Percentiles rank a stretch among this genome's conserved stretches.
phyloP scores from a whole-genome alignment of 192 early-diverging fungal genomes.

The Oehlia diaphana region DNA sequence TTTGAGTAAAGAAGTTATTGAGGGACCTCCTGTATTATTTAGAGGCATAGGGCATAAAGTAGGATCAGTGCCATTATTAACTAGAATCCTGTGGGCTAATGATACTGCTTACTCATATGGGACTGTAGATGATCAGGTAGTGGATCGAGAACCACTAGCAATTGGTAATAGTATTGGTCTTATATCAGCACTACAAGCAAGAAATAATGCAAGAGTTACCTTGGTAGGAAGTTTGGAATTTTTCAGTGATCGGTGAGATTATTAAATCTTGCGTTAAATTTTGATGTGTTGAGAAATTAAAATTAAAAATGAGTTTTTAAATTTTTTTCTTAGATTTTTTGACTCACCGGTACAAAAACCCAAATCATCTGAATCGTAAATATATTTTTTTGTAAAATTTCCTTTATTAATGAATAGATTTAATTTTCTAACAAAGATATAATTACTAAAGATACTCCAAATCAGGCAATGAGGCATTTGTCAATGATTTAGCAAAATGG shows the following conservation, averaged over 20 bases:
- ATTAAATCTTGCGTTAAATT: constrained; percentile 17
- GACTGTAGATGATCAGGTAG: constrained; percentile 40
- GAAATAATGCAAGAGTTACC: constrained; percentile 83
- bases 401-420: background rate
- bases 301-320: constrained; percentile 11
- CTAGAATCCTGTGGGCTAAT: constrained; percentile 52
- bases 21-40: constrained; percentile 61
- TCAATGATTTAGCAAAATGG: constrained; percentile 80
- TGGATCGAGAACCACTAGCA: constrained; percentile 40
- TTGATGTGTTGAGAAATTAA: constrained; percentile 16
- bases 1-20: constrained; percentile 39
- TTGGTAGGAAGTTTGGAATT: constrained; percentile 82
- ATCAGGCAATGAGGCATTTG: constrained; percentile 76
- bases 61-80: constrained; percentile 63
- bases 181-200: constrained; percentile 84
- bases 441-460: constrained; percentile 23
- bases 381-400: constrained; percentile 16
- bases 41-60: constrained; percentile 77
- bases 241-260: constrained; percentile 73
- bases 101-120: constrained; percentile 70
- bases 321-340: constrained; percentile 11
- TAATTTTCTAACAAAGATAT: background rate
- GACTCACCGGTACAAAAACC: constrained; percentile 18
- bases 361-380: constrained; percentile 19
- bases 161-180: constrained; percentile 67